Evolutionary conservation across 306 rosid species (phyloP).

Genomic region (Crataegus laevigata): DNA sequence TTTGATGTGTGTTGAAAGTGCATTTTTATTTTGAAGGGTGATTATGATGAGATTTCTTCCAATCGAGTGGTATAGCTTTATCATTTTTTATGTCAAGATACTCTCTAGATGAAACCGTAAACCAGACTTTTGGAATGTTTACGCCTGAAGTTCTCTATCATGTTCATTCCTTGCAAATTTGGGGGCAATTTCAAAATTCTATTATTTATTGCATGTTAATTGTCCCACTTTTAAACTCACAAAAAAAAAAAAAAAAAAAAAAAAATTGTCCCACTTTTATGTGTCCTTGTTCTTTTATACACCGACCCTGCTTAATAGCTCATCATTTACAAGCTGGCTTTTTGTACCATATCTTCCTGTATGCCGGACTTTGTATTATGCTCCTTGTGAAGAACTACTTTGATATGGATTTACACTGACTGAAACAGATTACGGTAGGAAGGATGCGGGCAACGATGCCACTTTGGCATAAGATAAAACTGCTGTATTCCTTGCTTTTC

Average conservation of each 20-base stretch:
- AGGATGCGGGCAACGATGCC: slow-evolving; percentile 96
- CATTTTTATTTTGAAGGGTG: neutral
- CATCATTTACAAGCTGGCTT: neutral
- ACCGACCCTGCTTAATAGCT: neutral
- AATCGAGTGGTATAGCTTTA: neutral
- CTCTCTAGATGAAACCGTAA: neutral
- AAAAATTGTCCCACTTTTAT: no score
- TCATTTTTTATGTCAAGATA: neutral
- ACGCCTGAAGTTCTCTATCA: neutral
- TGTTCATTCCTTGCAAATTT: neutral
- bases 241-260: no score
- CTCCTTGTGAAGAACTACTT: neutral
- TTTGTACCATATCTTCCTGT: neutral
- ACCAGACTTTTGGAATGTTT: neutral
- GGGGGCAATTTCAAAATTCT: neutral
- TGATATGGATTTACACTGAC: slow-evolving; percentile 19
- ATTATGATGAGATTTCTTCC: neutral
- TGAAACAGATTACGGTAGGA: slow-evolving; percentile 63
- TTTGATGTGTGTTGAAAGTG: neutral
- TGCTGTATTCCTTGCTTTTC: slow-evolving; percentile 54
- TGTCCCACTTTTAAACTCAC: no score
- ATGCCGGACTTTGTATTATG: neutral
- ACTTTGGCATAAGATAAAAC: slow-evolving; percentile 79
- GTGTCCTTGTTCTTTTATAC: neutral
- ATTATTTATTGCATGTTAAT: neutral